Percentiles rank a stretch among this genome's conserved stretches.
phyloP scores from a whole-genome alignment of 495 filamentous ascomycete genomes.

The Xylaria castorea region DNA sequence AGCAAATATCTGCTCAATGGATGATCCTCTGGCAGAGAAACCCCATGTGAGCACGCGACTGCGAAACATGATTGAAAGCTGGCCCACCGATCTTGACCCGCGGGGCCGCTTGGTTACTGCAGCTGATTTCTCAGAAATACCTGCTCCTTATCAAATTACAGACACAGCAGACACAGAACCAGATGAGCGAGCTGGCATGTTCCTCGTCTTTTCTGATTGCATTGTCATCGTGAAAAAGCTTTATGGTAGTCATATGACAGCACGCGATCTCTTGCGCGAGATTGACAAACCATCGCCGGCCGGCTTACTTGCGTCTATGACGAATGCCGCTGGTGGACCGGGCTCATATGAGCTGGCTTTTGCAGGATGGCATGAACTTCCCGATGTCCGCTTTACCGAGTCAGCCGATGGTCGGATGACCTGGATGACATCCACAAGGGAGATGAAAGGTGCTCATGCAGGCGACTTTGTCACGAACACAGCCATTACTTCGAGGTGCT shows the following conservation, averaged over 20 bases:
- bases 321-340: conserved; percentile 58
- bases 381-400: conserved; percentile 75
- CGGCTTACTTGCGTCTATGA: conserved; percentile 61
- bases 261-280: conserved; percentile 80
- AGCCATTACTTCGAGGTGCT: conserved; percentile 61
- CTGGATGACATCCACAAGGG: conserved; percentile 70
- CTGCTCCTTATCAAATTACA: conserved; percentile 67
- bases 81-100: conserved; percentile 76
- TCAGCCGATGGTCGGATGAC: conserved; percentile 73
- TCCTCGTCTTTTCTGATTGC: conserved; percentile 85
- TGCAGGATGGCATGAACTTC: conserved; percentile 72
- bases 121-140: conserved; percentile 78
- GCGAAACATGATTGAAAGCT: conserved; percentile 75
- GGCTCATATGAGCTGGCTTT: conserved; percentile 73
- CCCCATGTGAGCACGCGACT: conserved; percentile 74
- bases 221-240: conserved; percentile 77
- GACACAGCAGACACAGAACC: conserved; percentile 40
- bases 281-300: conserved; percentile 75
- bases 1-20: conserved; percentile 91
- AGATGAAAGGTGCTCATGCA: conserved; percentile 58
- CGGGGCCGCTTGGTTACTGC: conserved; percentile 83
- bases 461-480: conserved; percentile 56
- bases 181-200: conserved; percentile 64
- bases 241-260: conserved; percentile 65
- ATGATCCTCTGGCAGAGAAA: conserved; percentile 70